These are phyloP conservation scores for Tripidium arundinaceum DNA, from an alignment of 202 grass and related monocot species.

Conservation along the genomic window DNA sequence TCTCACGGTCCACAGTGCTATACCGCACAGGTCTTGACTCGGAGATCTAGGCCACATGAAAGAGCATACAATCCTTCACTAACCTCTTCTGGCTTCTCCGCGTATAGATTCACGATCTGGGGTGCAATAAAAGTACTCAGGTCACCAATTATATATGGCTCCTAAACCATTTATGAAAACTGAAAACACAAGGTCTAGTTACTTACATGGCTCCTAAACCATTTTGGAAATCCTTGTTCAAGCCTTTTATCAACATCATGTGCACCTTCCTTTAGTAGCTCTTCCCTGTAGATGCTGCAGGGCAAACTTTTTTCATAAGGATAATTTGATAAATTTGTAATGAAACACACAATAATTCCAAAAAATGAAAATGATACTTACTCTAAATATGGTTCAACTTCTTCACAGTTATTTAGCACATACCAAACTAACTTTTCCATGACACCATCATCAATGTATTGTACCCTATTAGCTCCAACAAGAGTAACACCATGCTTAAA, in stretches of 20 bases:
- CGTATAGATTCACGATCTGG: background rate
- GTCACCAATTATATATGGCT: no score
- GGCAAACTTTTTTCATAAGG: background rate
- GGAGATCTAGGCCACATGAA: background rate
- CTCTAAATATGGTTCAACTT: no score
- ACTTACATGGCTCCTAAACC: background rate
- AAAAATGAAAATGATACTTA: no score
- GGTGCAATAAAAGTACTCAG: background rate
- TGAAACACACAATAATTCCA: no score
- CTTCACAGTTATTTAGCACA: background rate
- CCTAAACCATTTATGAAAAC: background rate
- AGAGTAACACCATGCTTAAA: background rate
- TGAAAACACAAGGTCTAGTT: background rate
- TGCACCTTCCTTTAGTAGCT: no score
- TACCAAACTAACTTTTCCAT: background rate
- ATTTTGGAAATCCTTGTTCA: background rate
- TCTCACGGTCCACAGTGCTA: background rate
- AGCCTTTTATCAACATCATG: background rate
- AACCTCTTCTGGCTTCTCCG: background rate
- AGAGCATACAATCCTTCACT: background rate
- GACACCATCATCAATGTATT: no score
- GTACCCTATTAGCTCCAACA: fast-evolving
- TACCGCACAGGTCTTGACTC: background rate
- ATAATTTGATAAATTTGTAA: background rate
- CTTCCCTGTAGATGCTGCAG: background rate